Conservation (phyloP, 352 stramenopile genomes). For the Pythium periplocum region DNA sequence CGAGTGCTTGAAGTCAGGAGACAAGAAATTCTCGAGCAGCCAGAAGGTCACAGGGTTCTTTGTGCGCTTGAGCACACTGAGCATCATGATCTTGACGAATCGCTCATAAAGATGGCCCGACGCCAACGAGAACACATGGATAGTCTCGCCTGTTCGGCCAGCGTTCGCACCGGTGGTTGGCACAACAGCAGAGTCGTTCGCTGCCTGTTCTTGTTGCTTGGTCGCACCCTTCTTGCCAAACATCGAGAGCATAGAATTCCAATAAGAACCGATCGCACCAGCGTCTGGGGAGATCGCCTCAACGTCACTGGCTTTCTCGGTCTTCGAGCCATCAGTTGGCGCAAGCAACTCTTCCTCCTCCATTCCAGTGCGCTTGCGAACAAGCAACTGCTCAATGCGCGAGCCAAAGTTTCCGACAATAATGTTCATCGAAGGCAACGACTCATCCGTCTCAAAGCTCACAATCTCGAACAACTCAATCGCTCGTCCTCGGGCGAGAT, state of each 20-base stretch:
- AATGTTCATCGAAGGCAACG: slow-evolving; percentile 32
- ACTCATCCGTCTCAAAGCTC: slow-evolving; percentile 34
- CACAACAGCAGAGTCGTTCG: slow-evolving; percentile 15
- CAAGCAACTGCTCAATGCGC: slow-evolving; percentile 81
- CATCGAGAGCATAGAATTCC: slow-evolving; percentile 66
- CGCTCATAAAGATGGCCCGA: slow-evolving; percentile 97
- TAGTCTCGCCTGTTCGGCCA: slow-evolving; percentile 82
- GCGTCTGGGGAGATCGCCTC: slow-evolving; percentile 44
- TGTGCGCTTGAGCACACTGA: slow-evolving; percentile 96
- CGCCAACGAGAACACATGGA: slow-evolving; percentile 99
- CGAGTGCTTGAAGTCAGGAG: slow-evolving; percentile 95
- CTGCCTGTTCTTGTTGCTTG: slow-evolving; percentile 12
- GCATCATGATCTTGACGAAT: slow-evolving; percentile 99
- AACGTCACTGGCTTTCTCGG: slow-evolving; percentile 16
- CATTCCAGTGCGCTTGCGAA: slow-evolving; percentile 89
- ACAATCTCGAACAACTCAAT: slow-evolving; percentile 80
- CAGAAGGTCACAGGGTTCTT: slow-evolving; percentile 99
- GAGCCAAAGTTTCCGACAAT: slow-evolving; percentile 87
- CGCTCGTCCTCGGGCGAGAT: slow-evolving; percentile 79
- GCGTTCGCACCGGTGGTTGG: slow-evolving; percentile 17
- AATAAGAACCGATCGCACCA: slow-evolving; percentile 55
- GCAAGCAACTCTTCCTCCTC: slow-evolving; percentile 69
- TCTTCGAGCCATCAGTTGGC: slow-evolving; percentile 18
- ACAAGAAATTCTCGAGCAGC: slow-evolving; percentile 99
- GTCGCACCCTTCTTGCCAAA: slow-evolving; percentile 37